Percentiles rank a stretch among this genome's conserved stretches.
Conservation (phyloP, 202 grass and related monocot genomes). For the Sporobolus alterniflorus region DNA sequence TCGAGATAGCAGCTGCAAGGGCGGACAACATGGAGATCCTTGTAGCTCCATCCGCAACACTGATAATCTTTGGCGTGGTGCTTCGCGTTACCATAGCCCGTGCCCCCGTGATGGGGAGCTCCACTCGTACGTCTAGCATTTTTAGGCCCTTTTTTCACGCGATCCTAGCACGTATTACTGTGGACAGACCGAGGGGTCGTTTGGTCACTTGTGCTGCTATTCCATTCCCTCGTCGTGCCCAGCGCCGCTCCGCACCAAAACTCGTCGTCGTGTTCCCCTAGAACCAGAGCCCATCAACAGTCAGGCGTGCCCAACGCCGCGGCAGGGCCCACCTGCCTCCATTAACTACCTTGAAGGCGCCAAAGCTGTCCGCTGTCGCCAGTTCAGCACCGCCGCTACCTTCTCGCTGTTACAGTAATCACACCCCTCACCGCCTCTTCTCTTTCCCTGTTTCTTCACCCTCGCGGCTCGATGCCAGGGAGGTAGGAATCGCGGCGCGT, state of each 20-base stretch:
- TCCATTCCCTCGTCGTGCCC: slow-evolving; percentile 43
- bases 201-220: slow-evolving; percentile 18
- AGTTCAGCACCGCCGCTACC: slow-evolving; percentile 25
- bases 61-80: background rate
- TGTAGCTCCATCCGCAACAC: background rate
- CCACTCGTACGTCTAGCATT: background rate
- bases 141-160: slow-evolving; percentile 6
- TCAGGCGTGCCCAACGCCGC: slow-evolving; percentile 38
- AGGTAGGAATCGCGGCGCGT: background rate
- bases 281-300: slow-evolving; percentile 32
- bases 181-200: too few species aligned
- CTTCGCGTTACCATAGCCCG: background rate
- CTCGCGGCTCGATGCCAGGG: background rate
- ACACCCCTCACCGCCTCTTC: slow-evolving; percentile 20
- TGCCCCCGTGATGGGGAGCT: background rate
- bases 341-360: slow-evolving; percentile 45
- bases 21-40: background rate
- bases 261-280: slow-evolving; percentile 32
- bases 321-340: slow-evolving; percentile 23
- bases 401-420: slow-evolving; percentile 49
- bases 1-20: background rate
- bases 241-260: slow-evolving; percentile 25
- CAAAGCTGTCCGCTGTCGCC: slow-evolving; percentile 1
- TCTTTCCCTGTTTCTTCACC: background rate
- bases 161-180: background rate